phyloP scores from a whole-genome alignment of 1,139 yeast species.

The Zygoascus meyerae region DNA sequence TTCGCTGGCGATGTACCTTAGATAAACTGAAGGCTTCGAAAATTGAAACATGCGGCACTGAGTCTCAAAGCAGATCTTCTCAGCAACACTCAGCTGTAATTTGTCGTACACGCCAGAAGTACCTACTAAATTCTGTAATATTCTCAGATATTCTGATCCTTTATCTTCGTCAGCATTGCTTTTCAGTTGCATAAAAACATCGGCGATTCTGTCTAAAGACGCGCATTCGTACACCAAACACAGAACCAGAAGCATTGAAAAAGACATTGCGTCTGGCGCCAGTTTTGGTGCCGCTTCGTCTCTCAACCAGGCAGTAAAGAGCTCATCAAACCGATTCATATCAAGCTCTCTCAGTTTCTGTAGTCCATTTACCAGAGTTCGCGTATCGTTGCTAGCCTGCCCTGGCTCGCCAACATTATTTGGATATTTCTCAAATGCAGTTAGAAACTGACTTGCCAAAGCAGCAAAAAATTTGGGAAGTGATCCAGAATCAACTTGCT shows the following conservation, averaged over 20 bases:
- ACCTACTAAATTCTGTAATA: conserved; percentile 5
- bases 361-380: conserved; percentile 19
- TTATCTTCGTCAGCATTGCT: conserved; percentile 18
- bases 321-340: conserved; percentile 19
- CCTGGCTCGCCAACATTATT: conserved; percentile 8
- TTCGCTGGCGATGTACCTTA: conserved; percentile 18
- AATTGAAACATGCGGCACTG: conserved; percentile 23
- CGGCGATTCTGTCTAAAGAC: conserved; percentile 32
- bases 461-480: conserved; percentile 19
- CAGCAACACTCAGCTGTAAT: conserved; percentile 20
- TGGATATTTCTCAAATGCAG: conserved; percentile 16
- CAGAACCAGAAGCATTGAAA: conserved; percentile 28
- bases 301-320: conserved; percentile 24
- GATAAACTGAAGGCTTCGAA: conserved; percentile 20
- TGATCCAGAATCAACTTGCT: conserved; percentile 17
- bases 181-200: conserved; percentile 27
- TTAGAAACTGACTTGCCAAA: conserved; percentile 18
- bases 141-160: conserved; percentile 13
- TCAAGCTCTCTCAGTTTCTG: conserved; percentile 25
- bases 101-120: background rate
- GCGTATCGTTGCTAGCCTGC: conserved; percentile 6
- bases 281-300: conserved; percentile 25
- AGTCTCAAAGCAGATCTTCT: conserved; percentile 23
- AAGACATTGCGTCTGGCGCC: conserved; percentile 21
- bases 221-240: conserved; percentile 38